phyloP scores from a whole-genome alignment of 179 eudicot species.

The Spergularia azorica region DNA sequence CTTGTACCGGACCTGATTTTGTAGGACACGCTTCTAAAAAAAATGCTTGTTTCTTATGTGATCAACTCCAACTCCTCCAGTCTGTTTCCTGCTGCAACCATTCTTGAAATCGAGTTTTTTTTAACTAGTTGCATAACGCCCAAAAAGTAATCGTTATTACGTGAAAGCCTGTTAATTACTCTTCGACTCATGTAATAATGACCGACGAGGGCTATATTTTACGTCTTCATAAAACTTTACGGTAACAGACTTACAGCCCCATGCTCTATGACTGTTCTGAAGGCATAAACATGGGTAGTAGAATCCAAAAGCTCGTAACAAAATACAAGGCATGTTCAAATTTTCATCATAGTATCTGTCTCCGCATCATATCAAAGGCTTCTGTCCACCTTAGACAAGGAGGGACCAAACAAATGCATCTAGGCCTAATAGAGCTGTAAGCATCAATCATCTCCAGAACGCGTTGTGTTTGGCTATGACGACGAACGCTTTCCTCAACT shows the following conservation, averaged over 20 bases:
- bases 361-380: too few species aligned
- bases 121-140: too few species aligned
- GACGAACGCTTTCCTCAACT: constrained; percentile 91
- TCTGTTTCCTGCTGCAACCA: background rate
- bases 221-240: background rate
- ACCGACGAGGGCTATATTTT: too few species aligned
- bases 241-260: background rate
- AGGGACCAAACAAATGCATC: too few species aligned
- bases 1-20: constrained; percentile 1
- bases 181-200: too few species aligned
- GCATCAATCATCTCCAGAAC: constrained; percentile 56
- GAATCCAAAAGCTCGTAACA: background rate
- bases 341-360: too few species aligned
- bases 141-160: too few species aligned
- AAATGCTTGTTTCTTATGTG: background rate
- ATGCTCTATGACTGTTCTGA: background rate
- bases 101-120: too few species aligned
- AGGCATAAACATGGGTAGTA: background rate
- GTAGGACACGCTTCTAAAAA: background rate
- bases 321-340: too few species aligned
- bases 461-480: constrained; percentile 82
- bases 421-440: too few species aligned
- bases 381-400: too few species aligned
- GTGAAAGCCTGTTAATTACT: too few species aligned
- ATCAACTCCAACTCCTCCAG: background rate